Base-by-base conservation (phyloP, 2,329 filamentous ascomycete species). In the Neofusicoccum umdonicola region DNA sequence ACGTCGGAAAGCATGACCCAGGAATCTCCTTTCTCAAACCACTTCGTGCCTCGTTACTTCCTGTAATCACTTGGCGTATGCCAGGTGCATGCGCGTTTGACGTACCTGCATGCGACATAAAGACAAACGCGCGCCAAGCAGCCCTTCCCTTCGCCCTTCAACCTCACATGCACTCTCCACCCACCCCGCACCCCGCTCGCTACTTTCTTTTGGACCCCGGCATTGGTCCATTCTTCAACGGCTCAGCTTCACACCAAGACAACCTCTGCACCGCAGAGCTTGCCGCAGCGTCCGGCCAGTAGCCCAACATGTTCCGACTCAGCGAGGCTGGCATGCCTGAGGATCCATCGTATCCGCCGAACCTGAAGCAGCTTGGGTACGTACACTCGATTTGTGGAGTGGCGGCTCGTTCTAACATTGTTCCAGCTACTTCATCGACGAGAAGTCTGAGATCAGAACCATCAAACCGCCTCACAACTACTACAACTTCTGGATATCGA, bases 381-480 rank as follows among this genome's bases (percentile, higher is more conserved):
- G 82, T 71, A 35, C 52, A 35, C 6, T 11, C n/a, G 22, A 5
- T 27, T 39, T 60, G n/a, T 17, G 27, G 4, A 12, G 15, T 15
- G 11, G n/a, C 48, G 35, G 12, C 19, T 35, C 41, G 17, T 15
- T 19, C 57, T 66, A n/a, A 66, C 15, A 67, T 37, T 54, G 15
- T 4, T 11, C 50, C 66, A 93, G 92, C 48, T 96, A 93, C 77
- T 93, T 91, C 74, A 78, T 96, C 78, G 93, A 91, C 69, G 83
- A 88, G 0, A 77, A 87, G 0, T 91, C 94, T 69, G 87, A 94
- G 71, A 85, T 97, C 67, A 88, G 90, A 54, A 88, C 83, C 66
- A 88, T 91, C 63, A 80, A 84, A 22, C 80, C 92, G 41, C 88
- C 90, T 0, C 83, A 89, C 34, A 81, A 84, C 68, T 89, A 88